Evolutionary conservation across 23 red algal species (phyloP), one percentile per base, ranked within the genome.

Genomic region (Gracilaria gracilis): DNA sequence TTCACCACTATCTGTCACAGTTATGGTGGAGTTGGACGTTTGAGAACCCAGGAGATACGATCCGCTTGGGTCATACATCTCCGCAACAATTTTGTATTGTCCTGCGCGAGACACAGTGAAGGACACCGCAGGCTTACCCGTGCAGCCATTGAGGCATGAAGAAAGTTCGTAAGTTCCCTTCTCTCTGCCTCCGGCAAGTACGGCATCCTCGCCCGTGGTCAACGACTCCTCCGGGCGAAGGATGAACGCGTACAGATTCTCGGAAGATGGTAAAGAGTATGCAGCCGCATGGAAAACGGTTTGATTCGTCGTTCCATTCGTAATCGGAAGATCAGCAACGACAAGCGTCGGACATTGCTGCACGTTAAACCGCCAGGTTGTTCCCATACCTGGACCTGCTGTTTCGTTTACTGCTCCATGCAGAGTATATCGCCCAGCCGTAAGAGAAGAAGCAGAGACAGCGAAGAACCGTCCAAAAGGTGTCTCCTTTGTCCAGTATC

Each of bases 21-120:
- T 77, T 12, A 77, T 77, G 31, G 72, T 77, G 0, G 72, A 49
- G n/a, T 77, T 75, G 21, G 66, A 72, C 84, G 66, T 34, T 31
- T 75, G 32, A 24, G 84, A 87, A n/a, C 37, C 84, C 17, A 87
- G 64, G n/a, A 74, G 47, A 17, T 58, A 27, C 39, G 67, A 54
- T n/a, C 84, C 84, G 31, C 62, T 87, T 37, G 84, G 44, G 31
- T 87, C 84, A 32, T 74, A 87, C 84, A 87, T 87, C 38, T 87
- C 48, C 13, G 62, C 84, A 4, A 76, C 49, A 51, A 87, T 33
- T n/a, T n/a, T 25, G 49, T 57, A 87, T 33, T 36, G 39, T n/a
- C 84, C 84, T 7, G 64, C 66, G 4, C 49, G 33, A 53, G 39
- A 2, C 20, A 87, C 84, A 21, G 84, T 87, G 53, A 87, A 87